Base-by-base conservation (phyloP, 1,284 basidiomycete species). In the Heliocybe sulcata region DNA sequence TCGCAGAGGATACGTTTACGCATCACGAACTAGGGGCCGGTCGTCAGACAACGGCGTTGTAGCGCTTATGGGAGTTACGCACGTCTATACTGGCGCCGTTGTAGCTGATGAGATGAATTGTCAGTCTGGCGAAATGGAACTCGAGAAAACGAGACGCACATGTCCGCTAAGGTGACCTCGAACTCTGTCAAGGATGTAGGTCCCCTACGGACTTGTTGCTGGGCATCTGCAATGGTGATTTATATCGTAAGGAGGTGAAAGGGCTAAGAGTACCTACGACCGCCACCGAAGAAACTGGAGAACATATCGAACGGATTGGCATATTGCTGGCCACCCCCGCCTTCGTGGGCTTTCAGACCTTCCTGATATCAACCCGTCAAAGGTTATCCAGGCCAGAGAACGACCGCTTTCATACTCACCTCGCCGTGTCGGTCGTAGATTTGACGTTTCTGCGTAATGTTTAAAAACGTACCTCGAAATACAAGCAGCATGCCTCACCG, bases 251-350 rank as follows among this genome's bases (percentile, higher is more conserved):
- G 45, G 35, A 9, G 19, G 35, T 35, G 35, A 35, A 22, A 20
- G 54, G 51, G 47, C 20, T 56, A 38, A 56, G 25, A 23, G 31
- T 23, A 76, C 81, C 66, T 57, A 83, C 80, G 79, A 64, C 86
- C 83, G 31, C 82, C 83, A 59, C 93, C 93, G 64, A 98, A 98
- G 77, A 97, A 96, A 63, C 75, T 87, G 38, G 89, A 83, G 71
- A 98, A 98, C 63, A 96, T 82, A 66, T 97, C 94, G 66, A 96
- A 92, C n/a, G 93, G 91, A 65, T 95, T 92, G n/a, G 79, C 75
- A 54, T 83, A 73, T 42, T 76, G 77, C 56, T 77, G 77, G 58
- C 85, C 83, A 19, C 87, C 89, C n/a, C 38, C 38, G 52, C 83
- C 83, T 72, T 92, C 88, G 60, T 93, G 92, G 38, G 90, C 88